Conservation (phyloP, 805 yeast species). For the Metschnikowia rubicola region DNA sequence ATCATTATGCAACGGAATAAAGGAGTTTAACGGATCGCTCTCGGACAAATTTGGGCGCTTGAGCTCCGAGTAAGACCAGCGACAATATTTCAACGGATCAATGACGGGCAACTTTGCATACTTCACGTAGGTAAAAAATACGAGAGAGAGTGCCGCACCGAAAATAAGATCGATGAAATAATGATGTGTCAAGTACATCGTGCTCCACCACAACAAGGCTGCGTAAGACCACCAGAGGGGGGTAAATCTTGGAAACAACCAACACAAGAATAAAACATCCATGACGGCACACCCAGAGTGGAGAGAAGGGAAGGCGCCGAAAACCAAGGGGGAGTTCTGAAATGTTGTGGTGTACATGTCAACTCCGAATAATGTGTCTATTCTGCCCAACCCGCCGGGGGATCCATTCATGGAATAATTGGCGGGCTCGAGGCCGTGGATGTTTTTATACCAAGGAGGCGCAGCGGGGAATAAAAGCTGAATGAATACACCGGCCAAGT, state of each 20-base stretch:
- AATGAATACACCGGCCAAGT: conserved; percentile 74
- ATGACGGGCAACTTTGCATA: conserved; percentile 64
- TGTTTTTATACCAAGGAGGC: conserved; percentile 93
- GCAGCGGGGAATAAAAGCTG: conserved; percentile 90
- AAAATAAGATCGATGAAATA: conserved; percentile 90
- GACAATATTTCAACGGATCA: conserved; percentile 52
- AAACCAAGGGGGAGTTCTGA: conserved; percentile 83
- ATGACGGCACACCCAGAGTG: conserved; percentile 94
- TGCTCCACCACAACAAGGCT: conserved; percentile 97
- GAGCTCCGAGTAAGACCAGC: conserved; percentile 60
- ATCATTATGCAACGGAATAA: conserved; percentile 14
- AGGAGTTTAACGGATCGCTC: conserved; percentile 31
- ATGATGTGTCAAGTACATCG: conserved; percentile 97
- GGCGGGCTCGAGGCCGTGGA: conserved; percentile 86
- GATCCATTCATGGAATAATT: conserved; percentile 88
- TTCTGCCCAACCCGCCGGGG: conserved; percentile 91
- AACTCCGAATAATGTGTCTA: conserved; percentile 73
- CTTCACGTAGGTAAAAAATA: conserved; percentile 66
- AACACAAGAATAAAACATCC: conserved; percentile 84
- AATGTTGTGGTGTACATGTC: conserved; percentile 83
- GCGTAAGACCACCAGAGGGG: conserved; percentile 73
- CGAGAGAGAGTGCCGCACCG: conserved; percentile 82
- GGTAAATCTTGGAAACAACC: conserved; percentile 70
- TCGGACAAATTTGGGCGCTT: conserved; percentile 23
- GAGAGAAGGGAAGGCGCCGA: conserved; percentile 84